Evolutionary conservation across 768 basidiomycete genomes (phyloP), one percentile per base, ranked within the genome.

Genomic region (Amanita phalloides): DNA sequence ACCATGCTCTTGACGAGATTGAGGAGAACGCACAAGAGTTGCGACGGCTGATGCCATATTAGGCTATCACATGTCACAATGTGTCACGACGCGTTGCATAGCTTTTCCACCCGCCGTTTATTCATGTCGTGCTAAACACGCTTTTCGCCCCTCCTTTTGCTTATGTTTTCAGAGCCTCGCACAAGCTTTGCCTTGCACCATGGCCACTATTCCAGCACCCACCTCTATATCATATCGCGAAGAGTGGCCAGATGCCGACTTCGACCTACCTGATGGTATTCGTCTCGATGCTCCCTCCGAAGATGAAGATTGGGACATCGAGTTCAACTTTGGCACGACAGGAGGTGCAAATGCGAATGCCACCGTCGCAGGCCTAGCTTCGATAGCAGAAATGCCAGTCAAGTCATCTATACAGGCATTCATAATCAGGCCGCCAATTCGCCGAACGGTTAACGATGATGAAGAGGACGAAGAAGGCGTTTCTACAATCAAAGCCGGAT

Each of bases 231-330:
- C 73, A 36, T 65, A 74, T 51, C 76, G 78, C 56, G 88, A 91
- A 67, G 86, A 90, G 70, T 91, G 89, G 88, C 75, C 79, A 41
- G 89, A 91, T 66, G 84, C 85, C 55, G 89, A 91, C 68, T 90
- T 91, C 62, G 89, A 90, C 63, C 70, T 91, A 20, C 82, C 85
- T 50, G 89, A 91, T 45, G 88, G 79, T 39, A 77, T 77, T 45
- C 72, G 79, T 45, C 76, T 88, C 48, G 79, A 83, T 58, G 66
- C 82, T 35, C 74, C 74, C 23, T 77, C 76, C 20, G 83, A 81
- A 53, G 74, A 79, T 55, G 78, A 86, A 62, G 87, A 90, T 62
- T 90, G 89, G 90, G 90, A 91, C 60, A 56, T 77, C 21, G 84
- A 89, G 58, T 80, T 90, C 78, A 75, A 84, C 58, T 57, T 90